Conservation (phyloP, 2,329 filamentous ascomycete genomes). For the Neopestalotiopsis sp. region DNA sequence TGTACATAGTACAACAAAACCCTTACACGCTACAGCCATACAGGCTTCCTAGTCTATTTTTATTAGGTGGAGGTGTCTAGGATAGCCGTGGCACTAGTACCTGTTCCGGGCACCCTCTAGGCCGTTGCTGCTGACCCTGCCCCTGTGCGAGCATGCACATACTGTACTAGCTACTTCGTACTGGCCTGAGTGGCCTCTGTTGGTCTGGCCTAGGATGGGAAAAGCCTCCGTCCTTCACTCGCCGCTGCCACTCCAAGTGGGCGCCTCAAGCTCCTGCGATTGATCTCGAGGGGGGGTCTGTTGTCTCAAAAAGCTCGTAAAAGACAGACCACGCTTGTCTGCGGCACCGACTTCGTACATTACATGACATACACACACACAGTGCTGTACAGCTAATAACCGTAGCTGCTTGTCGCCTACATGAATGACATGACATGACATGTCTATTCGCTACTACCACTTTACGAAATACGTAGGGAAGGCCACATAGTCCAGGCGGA, state of each 20-base stretch:
- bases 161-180: not conserved
- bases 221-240: not conserved
- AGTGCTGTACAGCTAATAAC: not conserved
- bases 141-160: not conserved
- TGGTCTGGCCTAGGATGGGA: not conserved
- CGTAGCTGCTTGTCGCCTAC: not conserved
- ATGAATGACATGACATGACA: not conserved
- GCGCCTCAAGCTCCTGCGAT: not conserved
- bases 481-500: not conserved
- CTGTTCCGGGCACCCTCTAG: constrained; percentile 10
- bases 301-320: constrained; percentile 3
- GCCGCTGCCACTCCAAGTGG: not conserved
- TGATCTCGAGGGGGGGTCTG: not conserved
- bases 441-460: not conserved
- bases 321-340: not conserved
- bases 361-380: not conserved
- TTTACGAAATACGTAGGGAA: not conserved
- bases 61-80: constrained; percentile 21
- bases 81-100: constrained; percentile 19
- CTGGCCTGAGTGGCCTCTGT: too few species aligned
- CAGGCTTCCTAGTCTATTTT: constrained; percentile 20
- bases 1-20: not conserved
- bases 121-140: not conserved
- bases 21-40: not conserved
- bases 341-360: not conserved